Conservation (phyloP, 2,329 filamentous ascomycete species). For the Graphilbum fragrans region DNA sequence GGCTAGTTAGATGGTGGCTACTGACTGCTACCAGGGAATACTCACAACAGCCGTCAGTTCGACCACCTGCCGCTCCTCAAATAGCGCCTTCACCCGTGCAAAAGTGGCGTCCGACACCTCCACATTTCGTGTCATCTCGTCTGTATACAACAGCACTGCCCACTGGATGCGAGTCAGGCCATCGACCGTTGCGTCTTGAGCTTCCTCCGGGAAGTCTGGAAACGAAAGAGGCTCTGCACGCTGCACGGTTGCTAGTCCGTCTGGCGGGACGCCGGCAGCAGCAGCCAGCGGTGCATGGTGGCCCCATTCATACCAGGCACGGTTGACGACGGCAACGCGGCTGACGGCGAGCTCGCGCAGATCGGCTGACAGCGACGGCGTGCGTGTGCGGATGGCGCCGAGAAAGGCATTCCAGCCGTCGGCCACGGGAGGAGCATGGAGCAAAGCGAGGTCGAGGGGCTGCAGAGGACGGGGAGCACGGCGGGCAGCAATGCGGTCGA, state of each 20-base stretch:
- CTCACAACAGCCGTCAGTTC: constrained; percentile 66
- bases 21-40: background rate
- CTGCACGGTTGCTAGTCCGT: constrained; percentile 33
- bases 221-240: constrained; percentile 15
- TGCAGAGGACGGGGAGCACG: constrained; percentile 59
- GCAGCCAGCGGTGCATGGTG: constrained; percentile 61
- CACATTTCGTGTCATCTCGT: constrained; percentile 73
- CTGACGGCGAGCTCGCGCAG: constrained; percentile 71
- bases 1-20: background rate
- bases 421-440: constrained; percentile 63
- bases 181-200: background rate
- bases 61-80: constrained; percentile 61
- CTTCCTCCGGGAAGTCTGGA: constrained; percentile 3
- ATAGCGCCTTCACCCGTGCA: constrained; percentile 43
- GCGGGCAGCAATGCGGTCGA: constrained; percentile 51
- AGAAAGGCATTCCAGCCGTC: constrained; percentile 66
- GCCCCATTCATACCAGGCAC: constrained; percentile 76
- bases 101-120: constrained; percentile 59
- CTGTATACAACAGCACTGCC: constrained; percentile 60
- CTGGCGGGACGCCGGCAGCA: constrained; percentile 42
- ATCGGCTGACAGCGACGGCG: constrained; percentile 37
- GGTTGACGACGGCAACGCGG: constrained; percentile 67
- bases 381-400: constrained; percentile 47
- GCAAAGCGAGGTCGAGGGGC: constrained; percentile 60
- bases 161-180: constrained; percentile 46